Percentiles rank a stretch among this genome's conserved stretches.
These are phyloP conservation scores for Calonectria pauciramosa DNA, from an alignment of 2,329 filamentous ascomycete genomes.

Conservation along the genomic window DNA sequence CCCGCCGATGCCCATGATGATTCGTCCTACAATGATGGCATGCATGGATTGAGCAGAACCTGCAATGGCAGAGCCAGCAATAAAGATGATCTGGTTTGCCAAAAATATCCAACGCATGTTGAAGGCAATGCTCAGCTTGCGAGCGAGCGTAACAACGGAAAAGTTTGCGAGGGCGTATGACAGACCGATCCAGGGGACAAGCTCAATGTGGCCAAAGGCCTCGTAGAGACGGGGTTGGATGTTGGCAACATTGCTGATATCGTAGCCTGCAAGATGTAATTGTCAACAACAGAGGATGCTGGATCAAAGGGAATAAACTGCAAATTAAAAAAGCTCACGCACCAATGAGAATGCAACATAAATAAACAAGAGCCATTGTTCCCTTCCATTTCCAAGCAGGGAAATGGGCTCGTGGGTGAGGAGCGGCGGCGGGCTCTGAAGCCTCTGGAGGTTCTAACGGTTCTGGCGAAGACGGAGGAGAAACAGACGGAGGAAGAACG, in stretches of 20 bases:
- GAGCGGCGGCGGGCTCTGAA: neutral
- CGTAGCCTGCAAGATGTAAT: conserved; percentile 50
- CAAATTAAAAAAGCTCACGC: neutral
- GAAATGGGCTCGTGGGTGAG: conserved; percentile 23
- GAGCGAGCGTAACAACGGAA: conserved; percentile 50
- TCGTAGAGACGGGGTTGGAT: conserved; percentile 71
- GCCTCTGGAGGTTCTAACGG: neutral
- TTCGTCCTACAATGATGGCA: conserved; percentile 49
- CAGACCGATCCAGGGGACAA: conserved; percentile 56
- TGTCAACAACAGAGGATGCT: neutral
- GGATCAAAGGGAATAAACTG: too few species aligned
- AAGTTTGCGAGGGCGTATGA: conserved; percentile 52
- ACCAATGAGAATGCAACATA: conserved; percentile 28
- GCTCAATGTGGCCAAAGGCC: conserved; percentile 56
- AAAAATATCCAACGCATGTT: conserved; percentile 49
- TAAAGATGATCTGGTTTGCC: conserved; percentile 43
- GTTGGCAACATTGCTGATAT: conserved; percentile 63
- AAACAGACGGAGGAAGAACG: neutral
- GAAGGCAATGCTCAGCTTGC: conserved; percentile 50
- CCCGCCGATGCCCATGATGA: conserved; percentile 49
- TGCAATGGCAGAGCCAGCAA: conserved; percentile 46
- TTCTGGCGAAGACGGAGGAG: neutral
- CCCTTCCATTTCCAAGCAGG: conserved; percentile 27
- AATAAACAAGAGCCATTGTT: conserved; percentile 18
- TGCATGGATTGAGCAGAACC: conserved; percentile 48